phyloP scores from a whole-genome alignment of 2,329 filamentous ascomycete genomes.

The Aspergillus bombycis region DNA sequence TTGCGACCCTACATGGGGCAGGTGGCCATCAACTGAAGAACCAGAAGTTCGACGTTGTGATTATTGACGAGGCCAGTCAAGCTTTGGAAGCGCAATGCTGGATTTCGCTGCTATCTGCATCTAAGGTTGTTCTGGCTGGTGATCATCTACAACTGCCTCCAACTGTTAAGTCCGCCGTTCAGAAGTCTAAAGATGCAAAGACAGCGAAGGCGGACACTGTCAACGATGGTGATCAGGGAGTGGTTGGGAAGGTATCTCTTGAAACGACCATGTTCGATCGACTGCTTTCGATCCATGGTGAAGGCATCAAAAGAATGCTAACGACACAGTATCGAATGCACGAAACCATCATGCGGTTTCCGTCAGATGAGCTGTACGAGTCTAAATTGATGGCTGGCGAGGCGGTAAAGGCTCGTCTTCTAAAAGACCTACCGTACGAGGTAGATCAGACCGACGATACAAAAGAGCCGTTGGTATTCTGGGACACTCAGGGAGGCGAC shows the following conservation, averaged over 20 bases:
- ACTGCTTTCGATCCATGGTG: constrained; percentile 77
- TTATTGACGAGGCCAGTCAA: constrained; percentile 95
- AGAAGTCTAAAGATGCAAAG: constrained; percentile 51
- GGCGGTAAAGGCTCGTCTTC: constrained; percentile 71
- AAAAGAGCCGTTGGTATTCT: constrained; percentile 83
- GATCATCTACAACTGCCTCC: constrained; percentile 94
- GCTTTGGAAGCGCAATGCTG: constrained; percentile 96
- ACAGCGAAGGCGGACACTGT: constrained; percentile 12
- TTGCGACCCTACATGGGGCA: constrained; percentile 89
- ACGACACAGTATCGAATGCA: constrained; percentile 99
- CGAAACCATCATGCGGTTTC: constrained; percentile 91
- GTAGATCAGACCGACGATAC: constrained; percentile 85
- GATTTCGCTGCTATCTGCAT: constrained; percentile 78
- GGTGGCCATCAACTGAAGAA: constrained; percentile 80
- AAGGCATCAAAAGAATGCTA: constrained; percentile 87
- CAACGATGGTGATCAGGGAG: constrained; percentile 42
- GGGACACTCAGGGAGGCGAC: constrained; percentile 93
- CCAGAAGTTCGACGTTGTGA: constrained; percentile 86
- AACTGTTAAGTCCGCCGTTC: constrained; percentile 78
- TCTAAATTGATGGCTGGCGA: constrained; percentile 79
- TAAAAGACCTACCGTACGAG: constrained; percentile 76
- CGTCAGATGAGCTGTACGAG: constrained; percentile 86
- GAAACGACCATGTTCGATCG: constrained; percentile 94
- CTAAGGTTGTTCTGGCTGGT: constrained; percentile 88
- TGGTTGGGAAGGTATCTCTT: constrained; percentile 62